Evolutionary conservation across 352 stramenopile genomes (phyloP).

Genomic region (Globisporangium viniferum): DNA sequence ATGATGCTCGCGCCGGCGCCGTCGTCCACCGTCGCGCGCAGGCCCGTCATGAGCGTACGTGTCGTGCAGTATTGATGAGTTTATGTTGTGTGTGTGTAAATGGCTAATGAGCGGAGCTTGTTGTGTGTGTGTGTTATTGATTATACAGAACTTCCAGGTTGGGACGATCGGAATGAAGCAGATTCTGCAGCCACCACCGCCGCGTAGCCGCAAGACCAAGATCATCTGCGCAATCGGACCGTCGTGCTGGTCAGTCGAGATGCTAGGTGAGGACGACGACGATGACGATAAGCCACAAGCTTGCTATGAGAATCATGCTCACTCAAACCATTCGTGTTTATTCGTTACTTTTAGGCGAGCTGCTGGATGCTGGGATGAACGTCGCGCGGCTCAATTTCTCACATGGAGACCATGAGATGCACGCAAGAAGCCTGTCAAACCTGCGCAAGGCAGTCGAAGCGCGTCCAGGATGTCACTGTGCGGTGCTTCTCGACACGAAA

Average conservation of each 20-base stretch:
- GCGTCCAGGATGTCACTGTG: constrained; percentile 76
- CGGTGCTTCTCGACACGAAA: constrained; percentile 97
- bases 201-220: constrained; percentile 92
- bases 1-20: constrained; percentile 40
- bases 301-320: not conserved
- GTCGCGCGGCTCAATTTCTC: constrained; percentile 99
- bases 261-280: constrained; percentile 69
- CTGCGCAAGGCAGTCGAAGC: constrained; percentile 72
- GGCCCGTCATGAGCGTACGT: constrained; percentile 31
- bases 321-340: not conserved
- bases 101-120: not conserved
- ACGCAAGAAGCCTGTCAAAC: constrained; percentile 89
- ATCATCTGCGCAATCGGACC: constrained; percentile 99
- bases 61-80: not conserved
- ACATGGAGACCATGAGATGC: constrained; percentile 96
- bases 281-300: not conserved
- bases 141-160: constrained; percentile 59
- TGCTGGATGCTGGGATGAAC: constrained; percentile 93
- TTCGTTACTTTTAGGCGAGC: constrained; percentile 35
- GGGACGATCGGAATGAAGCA: constrained; percentile 63
- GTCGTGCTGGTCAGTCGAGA: constrained; percentile 94
- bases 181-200: constrained; percentile 55
- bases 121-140: not conserved
- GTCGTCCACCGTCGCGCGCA: constrained; percentile 29
- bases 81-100: not conserved